These are phyloP conservation scores for Kernera saxatilis DNA, from an alignment of 345 rosid genomes.

Conservation along the genomic window DNA sequence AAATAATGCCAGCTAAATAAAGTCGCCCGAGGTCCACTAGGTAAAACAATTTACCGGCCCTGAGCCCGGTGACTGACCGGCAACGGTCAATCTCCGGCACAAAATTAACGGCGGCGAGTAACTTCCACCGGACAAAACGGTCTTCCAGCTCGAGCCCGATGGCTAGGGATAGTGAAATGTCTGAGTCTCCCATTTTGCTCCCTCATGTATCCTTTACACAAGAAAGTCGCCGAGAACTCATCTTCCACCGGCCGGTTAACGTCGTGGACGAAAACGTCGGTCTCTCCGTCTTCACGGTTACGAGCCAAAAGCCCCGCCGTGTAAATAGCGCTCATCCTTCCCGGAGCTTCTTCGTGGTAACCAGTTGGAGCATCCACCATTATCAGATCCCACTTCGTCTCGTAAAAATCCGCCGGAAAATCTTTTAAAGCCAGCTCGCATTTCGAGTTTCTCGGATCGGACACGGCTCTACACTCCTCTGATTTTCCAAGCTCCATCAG, in stretches of 20 bases:
- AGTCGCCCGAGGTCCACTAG: background rate
- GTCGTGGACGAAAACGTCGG: conserved; percentile 85
- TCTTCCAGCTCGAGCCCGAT: conserved; percentile 38
- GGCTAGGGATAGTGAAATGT: conserved; percentile 84
- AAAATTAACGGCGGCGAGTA: conserved; percentile 16
- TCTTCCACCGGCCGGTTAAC: conserved; percentile 77
- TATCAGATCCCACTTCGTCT: conserved; percentile 75
- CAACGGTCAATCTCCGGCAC: conserved; percentile 1
- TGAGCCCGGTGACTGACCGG: background rate
- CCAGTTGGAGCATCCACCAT: conserved; percentile 96
- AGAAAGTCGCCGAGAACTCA: conserved; percentile 61
- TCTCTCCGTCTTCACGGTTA: conserved; percentile 61
- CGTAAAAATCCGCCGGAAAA: conserved; percentile 65
- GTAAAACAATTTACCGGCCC: background rate
- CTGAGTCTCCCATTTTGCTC: conserved; percentile 78
- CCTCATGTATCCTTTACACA: conserved; percentile 70
- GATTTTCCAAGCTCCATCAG: conserved; percentile 60
- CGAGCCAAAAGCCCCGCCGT: conserved; percentile 91
- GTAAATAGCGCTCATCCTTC: conserved; percentile 86
- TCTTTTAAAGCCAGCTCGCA: conserved; percentile 76
- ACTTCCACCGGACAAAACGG: conserved; percentile 64
- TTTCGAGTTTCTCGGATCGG: conserved; percentile 66
- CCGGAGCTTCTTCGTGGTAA: conserved; percentile 74
- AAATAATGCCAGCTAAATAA: conserved; percentile 1
- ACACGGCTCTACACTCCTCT: conserved; percentile 57